Evolutionary conservation across 306 rosid genomes (phyloP).

Genomic region (Biancaea sappan): DNA sequence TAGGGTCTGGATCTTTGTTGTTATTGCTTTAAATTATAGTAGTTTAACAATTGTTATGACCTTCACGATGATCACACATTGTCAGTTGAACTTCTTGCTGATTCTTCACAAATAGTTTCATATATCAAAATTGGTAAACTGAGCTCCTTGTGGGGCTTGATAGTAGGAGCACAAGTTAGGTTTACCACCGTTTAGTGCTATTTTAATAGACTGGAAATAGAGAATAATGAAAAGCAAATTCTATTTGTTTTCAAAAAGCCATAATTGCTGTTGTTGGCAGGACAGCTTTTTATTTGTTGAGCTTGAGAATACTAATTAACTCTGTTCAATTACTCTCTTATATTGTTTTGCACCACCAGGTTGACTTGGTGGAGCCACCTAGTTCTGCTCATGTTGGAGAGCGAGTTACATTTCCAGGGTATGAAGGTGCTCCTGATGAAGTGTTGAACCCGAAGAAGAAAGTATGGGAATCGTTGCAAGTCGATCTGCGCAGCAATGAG

Average conservation of each 20-base stretch:
- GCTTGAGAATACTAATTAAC: conserved; percentile 21
- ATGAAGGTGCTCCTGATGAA: conserved; percentile 75
- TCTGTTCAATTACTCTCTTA: neutral
- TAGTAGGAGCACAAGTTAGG: conserved; percentile 2
- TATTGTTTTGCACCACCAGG: conserved; percentile 44
- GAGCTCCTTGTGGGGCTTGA: neutral
- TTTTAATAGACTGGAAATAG: neutral
- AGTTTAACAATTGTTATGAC: conserved; percentile 4
- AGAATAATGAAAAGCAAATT: neutral
- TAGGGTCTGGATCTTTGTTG: neutral
- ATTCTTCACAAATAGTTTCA: conserved; percentile 1
- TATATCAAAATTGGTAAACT: neutral
- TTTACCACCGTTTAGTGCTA: neutral
- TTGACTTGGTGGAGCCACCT: conserved; percentile 90
- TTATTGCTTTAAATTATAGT: conserved; percentile 4
- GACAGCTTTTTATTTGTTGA: neutral
- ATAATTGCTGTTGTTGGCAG: too few relatives aligned
- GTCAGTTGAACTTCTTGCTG: neutral
- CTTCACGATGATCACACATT: neutral
- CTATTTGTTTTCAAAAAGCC: too few relatives aligned
- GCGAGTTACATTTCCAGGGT: conserved; percentile 67
- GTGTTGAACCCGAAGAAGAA: conserved; percentile 89
- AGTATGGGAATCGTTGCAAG: conserved; percentile 94
- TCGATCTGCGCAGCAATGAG: conserved; percentile 56
- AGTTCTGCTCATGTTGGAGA: conserved; percentile 72